phyloP scores from a whole-genome alignment of 306 rosid genomes.

The Medicago arabica region DNA sequence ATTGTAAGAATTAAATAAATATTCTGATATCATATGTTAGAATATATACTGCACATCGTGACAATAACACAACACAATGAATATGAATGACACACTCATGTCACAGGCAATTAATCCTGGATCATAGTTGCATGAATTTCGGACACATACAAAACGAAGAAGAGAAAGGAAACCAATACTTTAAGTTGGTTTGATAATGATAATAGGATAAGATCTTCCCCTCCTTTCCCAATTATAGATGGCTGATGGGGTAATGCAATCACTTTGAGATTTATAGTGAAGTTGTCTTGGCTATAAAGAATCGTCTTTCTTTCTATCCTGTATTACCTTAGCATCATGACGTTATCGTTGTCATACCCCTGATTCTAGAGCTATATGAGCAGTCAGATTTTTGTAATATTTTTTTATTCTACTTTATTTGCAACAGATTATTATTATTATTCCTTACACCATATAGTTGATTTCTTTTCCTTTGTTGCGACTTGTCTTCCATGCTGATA shows the following conservation, averaged over 20 bases:
- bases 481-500: conserved; percentile 35
- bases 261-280: background rate
- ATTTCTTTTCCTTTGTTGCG: background rate
- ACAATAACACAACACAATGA: background rate
- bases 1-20: background rate
- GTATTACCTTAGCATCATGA: conserved; percentile 8
- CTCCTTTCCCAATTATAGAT: background rate
- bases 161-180: background rate
- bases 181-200: background rate
- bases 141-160: background rate
- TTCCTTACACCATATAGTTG: conserved; percentile 1
- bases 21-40: background rate
- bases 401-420: conserved; percentile 10
- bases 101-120: background rate
- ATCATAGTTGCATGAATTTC: background rate
- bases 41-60: background rate
- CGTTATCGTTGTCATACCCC: background rate
- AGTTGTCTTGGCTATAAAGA: background rate
- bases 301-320: background rate
- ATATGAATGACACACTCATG: background rate
- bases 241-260: background rate
- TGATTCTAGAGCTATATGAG: conserved; percentile 8
- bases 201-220: background rate
- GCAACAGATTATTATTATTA: background rate
- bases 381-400: background rate